Evolutionary conservation across 2,329 filamentous ascomycete species (phyloP).

Genomic region (Fusarium neocosmosporiellum): DNA sequence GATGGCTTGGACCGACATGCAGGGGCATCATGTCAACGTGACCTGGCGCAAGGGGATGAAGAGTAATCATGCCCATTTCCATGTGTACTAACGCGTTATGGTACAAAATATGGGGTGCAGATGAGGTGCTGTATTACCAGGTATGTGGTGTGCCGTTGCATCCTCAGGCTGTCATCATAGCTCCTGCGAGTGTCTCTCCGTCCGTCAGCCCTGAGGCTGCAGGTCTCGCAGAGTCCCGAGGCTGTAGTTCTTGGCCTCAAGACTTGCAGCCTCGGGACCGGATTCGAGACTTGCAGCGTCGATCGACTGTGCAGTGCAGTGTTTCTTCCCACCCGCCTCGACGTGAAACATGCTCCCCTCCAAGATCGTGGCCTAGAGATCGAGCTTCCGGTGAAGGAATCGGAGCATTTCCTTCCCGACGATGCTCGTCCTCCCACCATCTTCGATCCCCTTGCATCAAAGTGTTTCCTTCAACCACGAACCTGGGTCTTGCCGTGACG

Average conservation of each 20-base stretch:
- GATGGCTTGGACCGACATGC: slow-evolving; percentile 26
- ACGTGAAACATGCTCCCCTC: slow-evolving; percentile 35
- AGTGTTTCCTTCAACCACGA: slow-evolving; percentile 8
- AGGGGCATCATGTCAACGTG: slow-evolving; percentile 35
- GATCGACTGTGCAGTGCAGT: background rate
- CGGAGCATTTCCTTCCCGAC: slow-evolving; percentile 13
- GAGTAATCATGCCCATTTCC: slow-evolving; percentile 6
- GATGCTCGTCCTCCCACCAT: slow-evolving; percentile 16
- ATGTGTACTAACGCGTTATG: background rate
- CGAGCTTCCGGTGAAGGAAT: slow-evolving; percentile 30
- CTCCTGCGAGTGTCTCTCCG: background rate
- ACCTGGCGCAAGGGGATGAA: slow-evolving; percentile 24
- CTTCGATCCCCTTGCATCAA: slow-evolving; percentile 18
- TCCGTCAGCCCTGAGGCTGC: background rate
- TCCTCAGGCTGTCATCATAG: background rate
- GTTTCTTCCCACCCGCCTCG: slow-evolving; percentile 9
- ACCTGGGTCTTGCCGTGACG: slow-evolving; percentile 20
- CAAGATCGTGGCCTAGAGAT: slow-evolving; percentile 21
- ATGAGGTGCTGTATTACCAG: background rate
- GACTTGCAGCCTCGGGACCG: background rate
- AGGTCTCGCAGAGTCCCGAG: background rate
- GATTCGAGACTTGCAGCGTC: background rate
- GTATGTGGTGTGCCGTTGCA: background rate
- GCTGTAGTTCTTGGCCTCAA: background rate
- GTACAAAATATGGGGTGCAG: slow-evolving; percentile 6